These are phyloP conservation scores for Erythrophleum ivorense DNA, from an alignment of 331 rosid species.

Conservation along the genomic window DNA sequence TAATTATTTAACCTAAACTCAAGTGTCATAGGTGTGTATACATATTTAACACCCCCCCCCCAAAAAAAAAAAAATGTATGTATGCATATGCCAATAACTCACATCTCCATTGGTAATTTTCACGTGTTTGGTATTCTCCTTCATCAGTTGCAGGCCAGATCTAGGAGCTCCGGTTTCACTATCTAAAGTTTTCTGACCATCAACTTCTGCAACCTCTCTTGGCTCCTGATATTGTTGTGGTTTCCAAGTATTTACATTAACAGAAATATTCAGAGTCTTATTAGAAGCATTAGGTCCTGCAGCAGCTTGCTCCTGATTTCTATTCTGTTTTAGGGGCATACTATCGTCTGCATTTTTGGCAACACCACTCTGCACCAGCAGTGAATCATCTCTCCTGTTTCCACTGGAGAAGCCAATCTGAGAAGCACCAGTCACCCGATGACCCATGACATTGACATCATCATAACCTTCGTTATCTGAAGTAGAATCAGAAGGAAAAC, in stretches of 20 bases:
- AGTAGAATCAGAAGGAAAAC: slow-evolving; percentile 54
- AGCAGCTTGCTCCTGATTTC: slow-evolving; percentile 47
- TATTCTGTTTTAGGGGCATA: slow-evolving; percentile 36
- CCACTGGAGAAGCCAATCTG: slow-evolving; percentile 49
- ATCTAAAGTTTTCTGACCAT: slow-evolving; percentile 43
- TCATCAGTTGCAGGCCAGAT: slow-evolving; percentile 41
- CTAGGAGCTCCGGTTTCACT: slow-evolving; percentile 39
- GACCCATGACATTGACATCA: slow-evolving; percentile 47
- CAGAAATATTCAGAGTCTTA: slow-evolving; percentile 55
- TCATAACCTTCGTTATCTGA: slow-evolving; percentile 57
- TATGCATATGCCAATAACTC: slow-evolving; percentile 32
- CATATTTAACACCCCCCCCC: not conserved
- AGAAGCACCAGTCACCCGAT: slow-evolving; percentile 43
- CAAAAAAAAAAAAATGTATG: not conserved
- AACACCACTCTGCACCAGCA: slow-evolving; percentile 44
- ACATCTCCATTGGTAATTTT: slow-evolving; percentile 55
- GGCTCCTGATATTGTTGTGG: slow-evolving; percentile 54
- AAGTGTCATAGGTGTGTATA: not conserved
- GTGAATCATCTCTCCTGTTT: slow-evolving; percentile 49
- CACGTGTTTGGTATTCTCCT: slow-evolving; percentile 42
- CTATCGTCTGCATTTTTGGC: slow-evolving; percentile 48
- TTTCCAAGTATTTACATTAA: slow-evolving; percentile 59
- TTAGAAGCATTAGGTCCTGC: slow-evolving; percentile 49
- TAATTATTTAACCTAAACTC: not conserved
- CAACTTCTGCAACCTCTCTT: slow-evolving; percentile 46